These are phyloP conservation scores for Daldinia decipiens DNA, from an alignment of 495 filamentous ascomycete genomes.

Conservation along the genomic window DNA sequence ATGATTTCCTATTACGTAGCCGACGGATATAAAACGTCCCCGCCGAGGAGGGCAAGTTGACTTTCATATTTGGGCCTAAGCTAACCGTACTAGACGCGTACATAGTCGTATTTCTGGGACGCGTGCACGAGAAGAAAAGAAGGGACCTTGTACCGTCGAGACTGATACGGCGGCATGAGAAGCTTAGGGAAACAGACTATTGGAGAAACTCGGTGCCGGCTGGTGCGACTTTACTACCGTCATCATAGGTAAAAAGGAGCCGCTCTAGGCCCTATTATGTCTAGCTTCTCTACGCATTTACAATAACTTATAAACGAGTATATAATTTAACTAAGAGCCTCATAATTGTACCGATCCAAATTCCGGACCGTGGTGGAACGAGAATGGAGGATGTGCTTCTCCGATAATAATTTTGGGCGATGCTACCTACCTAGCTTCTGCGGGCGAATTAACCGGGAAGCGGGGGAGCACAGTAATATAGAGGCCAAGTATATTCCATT, in stretches of 20 bases:
- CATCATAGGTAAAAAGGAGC: not conserved
- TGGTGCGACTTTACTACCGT: slow-evolving; percentile 10
- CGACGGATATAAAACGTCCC: too few species aligned
- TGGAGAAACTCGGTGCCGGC: slow-evolving; percentile 12
- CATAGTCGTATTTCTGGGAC: slow-evolving; percentile 4
- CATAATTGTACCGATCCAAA: too few species aligned
- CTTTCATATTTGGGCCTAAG: slow-evolving; percentile 16
- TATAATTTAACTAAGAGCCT: too few species aligned
- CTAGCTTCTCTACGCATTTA: too few species aligned
- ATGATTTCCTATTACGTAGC: too few species aligned
- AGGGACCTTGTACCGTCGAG: slow-evolving; percentile 2
- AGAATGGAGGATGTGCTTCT: too few species aligned
- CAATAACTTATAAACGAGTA: too few species aligned
- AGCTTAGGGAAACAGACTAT: slow-evolving; percentile 10
- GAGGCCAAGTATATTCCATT: not conserved
- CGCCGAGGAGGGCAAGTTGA: not conserved
- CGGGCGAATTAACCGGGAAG: slow-evolving; percentile 23
- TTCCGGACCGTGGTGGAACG: too few species aligned
- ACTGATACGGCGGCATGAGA: slow-evolving; percentile 10
- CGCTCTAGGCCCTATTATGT: too few species aligned
- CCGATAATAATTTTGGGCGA: too few species aligned
- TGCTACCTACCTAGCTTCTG: not conserved
- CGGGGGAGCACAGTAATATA: slow-evolving; percentile 8
- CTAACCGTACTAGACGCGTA: slow-evolving; percentile 10
- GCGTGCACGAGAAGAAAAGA: slow-evolving; percentile 15